Conservation (phyloP, 2,329 filamentous ascomycete genomes). For the Curvularia eragrostidis region DNA sequence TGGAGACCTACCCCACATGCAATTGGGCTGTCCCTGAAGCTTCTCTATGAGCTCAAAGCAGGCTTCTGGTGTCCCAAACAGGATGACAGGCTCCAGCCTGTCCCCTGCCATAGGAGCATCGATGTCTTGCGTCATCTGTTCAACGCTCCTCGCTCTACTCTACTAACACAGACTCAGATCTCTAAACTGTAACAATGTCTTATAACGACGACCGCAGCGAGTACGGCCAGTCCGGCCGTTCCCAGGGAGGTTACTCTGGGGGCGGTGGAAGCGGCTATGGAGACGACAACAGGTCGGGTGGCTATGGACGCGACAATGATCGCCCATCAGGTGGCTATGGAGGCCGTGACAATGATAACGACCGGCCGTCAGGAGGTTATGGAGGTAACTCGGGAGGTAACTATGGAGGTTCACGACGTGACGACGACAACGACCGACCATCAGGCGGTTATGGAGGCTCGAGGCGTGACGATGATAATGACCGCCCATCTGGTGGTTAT, state of each 20-base stretch:
- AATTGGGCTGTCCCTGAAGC: not conserved
- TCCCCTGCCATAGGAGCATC: not conserved
- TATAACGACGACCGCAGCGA: slow-evolving; percentile 36
- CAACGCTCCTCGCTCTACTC: not conserved
- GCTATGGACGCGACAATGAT: slow-evolving; percentile 17
- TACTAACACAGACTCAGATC: not conserved
- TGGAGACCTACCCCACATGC: not conserved
- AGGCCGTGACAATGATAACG: slow-evolving; percentile 13
- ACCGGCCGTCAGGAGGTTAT: not conserved
- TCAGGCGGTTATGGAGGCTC: not conserved
- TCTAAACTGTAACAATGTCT: slow-evolving; percentile 24
- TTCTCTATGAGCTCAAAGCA: not conserved
- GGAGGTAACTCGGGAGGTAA: not conserved
- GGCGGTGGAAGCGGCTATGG: slow-evolving; percentile 28
- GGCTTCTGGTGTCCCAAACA: not conserved
- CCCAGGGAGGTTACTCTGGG: slow-evolving; percentile 21
- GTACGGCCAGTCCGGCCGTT: slow-evolving; percentile 19
- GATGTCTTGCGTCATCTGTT: not conserved
- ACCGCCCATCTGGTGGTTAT: not conserved
- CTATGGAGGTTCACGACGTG: not conserved
- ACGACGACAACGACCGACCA: not conserved
- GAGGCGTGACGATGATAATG: not conserved
- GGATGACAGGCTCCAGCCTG: not conserved
- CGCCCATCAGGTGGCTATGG: slow-evolving; percentile 12
- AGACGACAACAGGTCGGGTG: slow-evolving; percentile 6